phyloP scores from a whole-genome alignment of 257 asterid species.

The Solanum chiquidenum region DNA sequence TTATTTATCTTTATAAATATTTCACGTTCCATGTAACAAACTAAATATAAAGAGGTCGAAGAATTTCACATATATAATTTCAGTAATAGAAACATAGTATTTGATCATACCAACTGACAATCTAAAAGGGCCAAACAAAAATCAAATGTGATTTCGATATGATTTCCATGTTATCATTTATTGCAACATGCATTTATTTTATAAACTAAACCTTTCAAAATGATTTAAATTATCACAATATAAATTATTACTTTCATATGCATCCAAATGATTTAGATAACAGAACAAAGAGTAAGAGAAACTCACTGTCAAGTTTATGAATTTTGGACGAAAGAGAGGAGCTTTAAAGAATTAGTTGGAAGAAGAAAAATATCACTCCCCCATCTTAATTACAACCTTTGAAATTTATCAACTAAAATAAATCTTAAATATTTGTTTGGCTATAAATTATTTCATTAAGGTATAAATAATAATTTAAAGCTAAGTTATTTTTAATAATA shows the following conservation, averaged over 20 bases:
- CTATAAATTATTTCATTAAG: not conserved
- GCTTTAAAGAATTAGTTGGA: not conserved
- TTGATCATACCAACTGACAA: not conserved
- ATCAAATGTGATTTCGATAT: not conserved
- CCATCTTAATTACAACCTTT: not conserved
- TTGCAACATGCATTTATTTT: not conserved
- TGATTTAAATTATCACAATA: not conserved
- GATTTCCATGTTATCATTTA: not conserved
- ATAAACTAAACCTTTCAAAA: not conserved
- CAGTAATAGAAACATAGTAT: no score
- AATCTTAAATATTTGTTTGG: not conserved
- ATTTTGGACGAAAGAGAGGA: not conserved
- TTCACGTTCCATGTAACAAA: no score
- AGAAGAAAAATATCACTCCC: not conserved
- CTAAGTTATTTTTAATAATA: no score
- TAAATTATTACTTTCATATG: no score
- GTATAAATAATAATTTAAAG: no score
- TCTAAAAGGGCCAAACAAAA: not conserved
- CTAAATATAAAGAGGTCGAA: no score
- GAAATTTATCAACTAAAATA: no score
- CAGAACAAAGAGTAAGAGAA: not conserved
- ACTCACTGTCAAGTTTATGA: no score
- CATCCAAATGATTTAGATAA: not conserved
- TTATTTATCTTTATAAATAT: no score
- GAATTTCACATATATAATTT: not conserved